Evolutionary conservation across 2,329 filamentous ascomycete genomes (phyloP), one percentile per base, ranked within the genome.

Genomic region (Arthroderma sp.): DNA sequence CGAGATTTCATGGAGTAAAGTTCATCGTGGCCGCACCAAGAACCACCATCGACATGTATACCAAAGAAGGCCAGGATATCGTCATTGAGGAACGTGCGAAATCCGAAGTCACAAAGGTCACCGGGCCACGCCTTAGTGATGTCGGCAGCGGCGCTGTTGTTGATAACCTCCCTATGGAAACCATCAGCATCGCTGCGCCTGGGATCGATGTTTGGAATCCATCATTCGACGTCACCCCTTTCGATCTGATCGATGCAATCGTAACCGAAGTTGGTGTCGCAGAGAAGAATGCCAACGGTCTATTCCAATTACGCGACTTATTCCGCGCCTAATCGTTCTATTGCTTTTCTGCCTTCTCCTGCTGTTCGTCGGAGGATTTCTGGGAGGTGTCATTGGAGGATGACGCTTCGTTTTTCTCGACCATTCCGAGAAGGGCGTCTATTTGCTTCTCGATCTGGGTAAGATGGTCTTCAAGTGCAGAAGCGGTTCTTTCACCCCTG

Each of bases 11-110:
- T 57, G 84, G 85, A 11, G 75, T 96, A 57, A 94, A 89, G 63
- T 98, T 98, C 60, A 74, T 98, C 6, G 88, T 98, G 29, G 91
- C 91, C 0, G 91, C 91, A 0, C 91, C 91, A 0, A 84, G 88
- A 5, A 98, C 91, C 1, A 94, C 86, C 46, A 91, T 98, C 53
- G 91, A 98, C 58, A 69, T 94, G 30, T 71, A 76, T 44, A 96
- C 89, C 2, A 72, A 75, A 52, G 82, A 78, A 1, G 91, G 91
- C 1, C 69, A 72, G 3, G 79, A 81, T 22, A 96, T 98, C 60
- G 76, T 83, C 54, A 96, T 98, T 51, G 91, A 98, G 65, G 81
- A 96, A 69, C 78, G 91, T 40, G 80, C 82, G 47, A 67, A 74
- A 11, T 78, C 80, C 51, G 91, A 98, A 68, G 74, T 98, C 47